Evolutionary conservation across 805 yeast genomes (phyloP).

Genomic region (Tetrapisispora fleetii): DNA sequence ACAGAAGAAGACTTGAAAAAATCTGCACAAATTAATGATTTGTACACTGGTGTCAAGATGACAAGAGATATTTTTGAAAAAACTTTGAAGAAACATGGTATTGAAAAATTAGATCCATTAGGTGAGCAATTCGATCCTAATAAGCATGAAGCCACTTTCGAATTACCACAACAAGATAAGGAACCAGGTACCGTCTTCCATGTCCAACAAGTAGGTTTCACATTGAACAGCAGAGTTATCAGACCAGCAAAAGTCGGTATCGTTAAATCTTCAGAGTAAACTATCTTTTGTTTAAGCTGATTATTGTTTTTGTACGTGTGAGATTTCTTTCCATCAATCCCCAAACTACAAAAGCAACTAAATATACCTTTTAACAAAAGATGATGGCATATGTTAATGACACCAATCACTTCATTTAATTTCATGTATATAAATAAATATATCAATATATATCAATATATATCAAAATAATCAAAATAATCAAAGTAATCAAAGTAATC

Average conservation of each 20-base stretch:
- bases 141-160: conserved; percentile 86
- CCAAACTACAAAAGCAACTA: too few species aligned
- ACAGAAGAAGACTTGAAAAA: conserved; percentile 48
- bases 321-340: too few species aligned
- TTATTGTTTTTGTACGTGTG: too few species aligned
- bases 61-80: conserved; percentile 78
- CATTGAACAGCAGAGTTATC: conserved; percentile 75
- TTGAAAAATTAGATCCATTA: conserved; percentile 68
- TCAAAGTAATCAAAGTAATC: too few species aligned
- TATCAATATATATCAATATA: too few species aligned
- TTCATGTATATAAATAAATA: conserved; percentile 1
- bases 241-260: conserved; percentile 96
- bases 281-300: conserved; percentile 1
- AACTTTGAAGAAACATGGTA: conserved; percentile 73
- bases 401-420: background rate
- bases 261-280: conserved; percentile 44
- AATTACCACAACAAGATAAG: conserved; percentile 74
- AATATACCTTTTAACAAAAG: too few species aligned
- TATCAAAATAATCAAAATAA: background rate
- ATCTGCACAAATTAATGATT: conserved; percentile 56
- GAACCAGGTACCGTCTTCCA: conserved; percentile 89
- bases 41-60: conserved; percentile 86
- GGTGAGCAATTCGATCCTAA: conserved; percentile 87
- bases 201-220: conserved; percentile 86
- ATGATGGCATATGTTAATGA: background rate